phyloP scores from a whole-genome alignment of 2,329 filamentous ascomycete genomes.

The Apiospora malaysiana region DNA sequence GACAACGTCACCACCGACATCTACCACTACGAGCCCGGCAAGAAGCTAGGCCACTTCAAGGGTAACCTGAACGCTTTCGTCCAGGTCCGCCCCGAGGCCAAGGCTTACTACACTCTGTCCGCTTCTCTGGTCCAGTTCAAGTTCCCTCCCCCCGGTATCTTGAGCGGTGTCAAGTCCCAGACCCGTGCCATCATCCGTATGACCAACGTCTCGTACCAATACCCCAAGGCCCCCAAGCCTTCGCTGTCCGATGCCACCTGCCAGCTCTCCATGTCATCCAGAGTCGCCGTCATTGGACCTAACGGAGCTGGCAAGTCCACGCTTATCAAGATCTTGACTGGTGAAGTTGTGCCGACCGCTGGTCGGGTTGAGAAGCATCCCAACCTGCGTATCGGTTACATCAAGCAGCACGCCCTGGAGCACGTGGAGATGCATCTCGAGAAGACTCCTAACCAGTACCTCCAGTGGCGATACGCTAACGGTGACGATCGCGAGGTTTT shows the following conservation, averaged over 20 bases:
- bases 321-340: constrained; percentile 95
- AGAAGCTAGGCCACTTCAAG: constrained; percentile 90
- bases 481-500: constrained; percentile 96
- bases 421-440: constrained; percentile 99
- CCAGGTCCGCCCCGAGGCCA: constrained; percentile 87
- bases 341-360: constrained; percentile 81
- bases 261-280: constrained; percentile 84
- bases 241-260: constrained; percentile 89
- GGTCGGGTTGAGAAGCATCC: constrained; percentile 98
- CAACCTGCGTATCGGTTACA: constrained; percentile 98
- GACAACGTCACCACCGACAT: constrained; percentile 98
- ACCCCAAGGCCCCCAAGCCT: constrained; percentile 86
- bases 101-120: constrained; percentile 97
- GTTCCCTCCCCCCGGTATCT: constrained; percentile 93
- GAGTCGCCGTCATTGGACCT: constrained; percentile 93
- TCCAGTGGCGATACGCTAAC: constrained; percentile 98
- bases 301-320: constrained; percentile 99
- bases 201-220: constrained; percentile 90
- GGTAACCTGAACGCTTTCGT: constrained; percentile 87
- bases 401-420: constrained; percentile 98
- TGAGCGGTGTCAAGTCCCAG: constrained; percentile 93
- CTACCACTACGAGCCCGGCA: constrained; percentile 95
- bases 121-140: constrained; percentile 92
- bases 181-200: constrained; percentile 96
- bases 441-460: constrained; percentile 98